phyloP scores from a whole-genome alignment of 768 basidiomycete genomes.

The Hygrocybe coccinea region DNA sequence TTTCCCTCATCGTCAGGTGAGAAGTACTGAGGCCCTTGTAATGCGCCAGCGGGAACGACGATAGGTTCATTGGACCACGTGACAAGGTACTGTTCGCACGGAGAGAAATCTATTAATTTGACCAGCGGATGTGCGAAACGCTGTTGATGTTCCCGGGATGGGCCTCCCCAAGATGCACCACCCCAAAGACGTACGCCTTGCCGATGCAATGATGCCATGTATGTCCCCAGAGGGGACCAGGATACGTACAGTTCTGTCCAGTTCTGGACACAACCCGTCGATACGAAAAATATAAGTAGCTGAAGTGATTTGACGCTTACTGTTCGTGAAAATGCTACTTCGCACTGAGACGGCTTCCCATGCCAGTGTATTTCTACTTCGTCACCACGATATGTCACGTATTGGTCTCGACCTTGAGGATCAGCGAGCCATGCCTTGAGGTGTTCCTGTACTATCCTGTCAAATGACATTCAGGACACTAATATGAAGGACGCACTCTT shows the following conservation, averaged over 20 bases:
- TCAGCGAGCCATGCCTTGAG: conserved; percentile 93
- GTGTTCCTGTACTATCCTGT: conserved; percentile 63
- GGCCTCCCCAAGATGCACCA: conserved; percentile 89
- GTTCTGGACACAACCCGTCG: conserved; percentile 45
- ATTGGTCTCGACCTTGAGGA: conserved; percentile 89
- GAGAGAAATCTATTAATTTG: conserved; percentile 95
- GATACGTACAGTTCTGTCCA: conserved; percentile 97
- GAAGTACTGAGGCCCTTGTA: conserved; percentile 80
- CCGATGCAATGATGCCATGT: conserved; percentile 86
- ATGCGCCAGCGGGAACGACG: conserved; percentile 71
- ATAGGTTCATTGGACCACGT: conserved; percentile 97
- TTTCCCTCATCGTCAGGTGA: conserved; percentile 95
- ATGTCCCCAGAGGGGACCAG: conserved; percentile 97
- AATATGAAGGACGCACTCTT: conserved; percentile 45
- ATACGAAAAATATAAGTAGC: conserved; percentile 9
- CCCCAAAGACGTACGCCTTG: conserved; percentile 97
- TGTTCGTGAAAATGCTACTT: conserved; percentile 56
- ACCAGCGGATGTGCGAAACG: conserved; percentile 94
- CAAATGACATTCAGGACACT: conserved; percentile 6
- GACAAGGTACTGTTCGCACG: conserved; percentile 92
- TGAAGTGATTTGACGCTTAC: conserved; percentile 40
- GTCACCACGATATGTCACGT: conserved; percentile 88
- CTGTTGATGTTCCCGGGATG: conserved; percentile 81
- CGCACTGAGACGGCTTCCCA: conserved; percentile 82
- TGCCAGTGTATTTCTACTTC: conserved; percentile 91